Evolutionary conservation across 148 eudicot genomes (phyloP), one percentile per base, ranked within the genome.

Genomic region (Vaccinium vitisidaea): DNA sequence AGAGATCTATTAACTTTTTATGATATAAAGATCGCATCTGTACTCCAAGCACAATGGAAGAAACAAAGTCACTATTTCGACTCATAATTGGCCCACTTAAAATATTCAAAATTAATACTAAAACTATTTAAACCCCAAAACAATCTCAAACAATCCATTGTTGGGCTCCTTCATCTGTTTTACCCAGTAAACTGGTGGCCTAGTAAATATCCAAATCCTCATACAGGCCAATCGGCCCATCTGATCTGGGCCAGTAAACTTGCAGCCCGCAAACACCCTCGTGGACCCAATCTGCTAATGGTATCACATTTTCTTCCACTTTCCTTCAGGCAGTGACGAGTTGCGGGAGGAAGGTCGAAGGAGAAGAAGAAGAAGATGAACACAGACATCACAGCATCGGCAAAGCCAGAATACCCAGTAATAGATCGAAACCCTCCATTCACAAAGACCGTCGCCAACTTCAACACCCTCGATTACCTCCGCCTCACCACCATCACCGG

Each of bases 391-490:
- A 95, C 98, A 25, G 96, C 98, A 55, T 94, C 96, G 63, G 89
- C 91, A 14, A 95, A 94, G 86, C 99, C 98, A 1, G 95, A 97
- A 70, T 97, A 93, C 83, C 88, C 98, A 54, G 98, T 97, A 0
- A 82, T 97, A 61, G 99, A 97, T 92, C 99, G 99, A 14, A 97
- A 95, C 81, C 99, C 98, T 15, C 95, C 98, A 0, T 95, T 95
- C 84, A 94, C 98, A 0, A 97, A 92, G 84, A 93, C 97, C 75
- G 98, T 96, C 49, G 94, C 91, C 10, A 96, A 96, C 53, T 96
- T 96, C 91, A 96, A 93, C 91, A 83, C 91, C 75, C 55, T 32
- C 8, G 48, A 36, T 48, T 32, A 36, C 46, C 82, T 36, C 73
- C 99, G 98, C 32, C 91, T 95, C 88, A 82, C 88, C 89, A 94